Evolutionary conservation across 306 rosid genomes (phyloP), one percentile per base, ranked within the genome.

Genomic region (Senna tora): DNA sequence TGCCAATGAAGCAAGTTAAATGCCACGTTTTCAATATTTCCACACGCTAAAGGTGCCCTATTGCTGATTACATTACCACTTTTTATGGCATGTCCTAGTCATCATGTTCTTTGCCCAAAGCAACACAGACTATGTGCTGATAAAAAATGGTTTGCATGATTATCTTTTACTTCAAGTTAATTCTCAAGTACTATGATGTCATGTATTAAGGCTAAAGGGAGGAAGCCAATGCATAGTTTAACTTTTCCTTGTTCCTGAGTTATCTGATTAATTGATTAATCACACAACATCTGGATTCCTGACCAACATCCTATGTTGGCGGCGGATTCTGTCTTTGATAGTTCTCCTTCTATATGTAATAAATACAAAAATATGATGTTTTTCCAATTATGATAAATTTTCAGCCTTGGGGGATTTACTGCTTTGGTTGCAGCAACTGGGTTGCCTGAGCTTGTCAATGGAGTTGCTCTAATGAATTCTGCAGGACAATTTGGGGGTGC

Each of bases 361-460:
- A 16, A 15, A 46, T 17, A 49, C 32, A 56, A 54, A 54, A 67
- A 15, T 50, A 57, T 72, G 55, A 75, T 67, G 42, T 9, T 53
- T 58, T 57, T 49, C 65, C 52, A 54, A 72, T 68, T 49, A 16
- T 73, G 78, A 66, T 74, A 22, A 25, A 15, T 83, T 84, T 87
- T 81, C 92, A 94, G 99, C 77, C 97, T 91, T 49, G 97, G 99
- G 86, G 96, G 99, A 76, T 89, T 94, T 77, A 84, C 95, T 36
- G 96, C 96, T 69, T 79, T 91, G 89, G 86, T 94, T 80, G 79
- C 92, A 76, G 98, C 98, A 47, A 72, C 75, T 45, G 89, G 89
- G 80, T 73, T 84, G 84, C 88, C 86, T 5, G 87, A 86, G 72
- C 89, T 85, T 71, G 96, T 89, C 61, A 79, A 34, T 7, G 97